Base-by-base conservation (phyloP, 2,329 filamentous ascomycete species). In the Stenocarpella maydis region DNA sequence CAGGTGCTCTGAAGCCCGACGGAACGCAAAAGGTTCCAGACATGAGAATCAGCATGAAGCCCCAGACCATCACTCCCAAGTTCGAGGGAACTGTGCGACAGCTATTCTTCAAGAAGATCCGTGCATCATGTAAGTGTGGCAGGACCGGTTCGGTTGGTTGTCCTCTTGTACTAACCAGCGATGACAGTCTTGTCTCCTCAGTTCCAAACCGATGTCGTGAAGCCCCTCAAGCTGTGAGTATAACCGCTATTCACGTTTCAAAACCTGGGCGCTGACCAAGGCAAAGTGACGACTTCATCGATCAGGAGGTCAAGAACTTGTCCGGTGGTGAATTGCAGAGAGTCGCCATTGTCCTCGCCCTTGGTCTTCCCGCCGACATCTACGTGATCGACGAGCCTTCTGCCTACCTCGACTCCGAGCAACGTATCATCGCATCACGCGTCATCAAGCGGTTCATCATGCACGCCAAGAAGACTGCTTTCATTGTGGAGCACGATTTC, bases 381-480 rank as follows among this genome's bases (percentile, higher is more conserved):
- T 99, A 99, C 82, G 87, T 99, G 73, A 99, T 99, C 78, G 96
- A 99, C 79, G 96, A 99, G 84, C 96, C 96, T 55, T 96, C 92
- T 75, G 95, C 95, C 72, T 99, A 99, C 82, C 92, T 99, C 70
- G 96, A 99, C 81, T 98, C 96, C 61, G 96, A 99, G 84, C 96
- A 99, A 84, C 95, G 96, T 92, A 97, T 99, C 78, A 91, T 99
- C 76, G 95, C 95, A 72, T 92, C 95, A 54, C 92, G 95, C 79
- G 97, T 99, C 79, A 99, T 99, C 85, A 99, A 99, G 88, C 92
- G 96, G 74, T 99, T 97, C 88, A 99, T 99, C 83, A 99, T 99
- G 96, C 95, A 99, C 86, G 91, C 94, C 77, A 98, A 98, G 90
- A 98, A 98, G 90, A 99, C 96, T 0, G 96, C 96, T 63, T 99